A percentile compares a stretch with the other conserved stretches of the same genome.
Evolutionary conservation across 2,329 filamentous ascomycete species (phyloP).

Genomic region (Trichoderma aggressivum): DNA sequence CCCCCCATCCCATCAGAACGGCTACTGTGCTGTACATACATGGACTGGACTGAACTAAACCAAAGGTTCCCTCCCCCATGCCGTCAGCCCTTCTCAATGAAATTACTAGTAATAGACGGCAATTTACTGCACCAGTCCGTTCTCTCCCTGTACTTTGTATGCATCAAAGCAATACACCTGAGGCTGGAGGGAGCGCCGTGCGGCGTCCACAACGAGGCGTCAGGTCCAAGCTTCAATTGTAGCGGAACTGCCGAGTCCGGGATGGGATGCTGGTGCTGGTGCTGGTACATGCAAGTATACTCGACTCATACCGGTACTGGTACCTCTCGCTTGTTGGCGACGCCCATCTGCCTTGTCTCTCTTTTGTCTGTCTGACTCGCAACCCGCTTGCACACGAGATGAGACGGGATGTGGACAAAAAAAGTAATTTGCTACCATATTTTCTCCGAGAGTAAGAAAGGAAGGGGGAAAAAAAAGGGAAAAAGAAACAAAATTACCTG

Average conservation of each 20-base stretch:
- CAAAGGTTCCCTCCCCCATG: background rate
- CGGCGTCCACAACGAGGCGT: background rate
- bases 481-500: background rate
- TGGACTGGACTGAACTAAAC: background rate
- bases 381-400: background rate
- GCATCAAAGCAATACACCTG: background rate
- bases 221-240: background rate
- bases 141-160: background rate
- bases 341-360: background rate
- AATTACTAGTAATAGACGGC: background rate
- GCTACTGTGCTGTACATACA: background rate
- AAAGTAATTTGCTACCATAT: background rate
- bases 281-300: background rate
- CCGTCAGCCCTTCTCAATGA: background rate
- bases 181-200: background rate
- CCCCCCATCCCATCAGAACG: background rate
- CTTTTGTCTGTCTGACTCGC: background rate
- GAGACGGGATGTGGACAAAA: background rate
- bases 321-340: background rate
- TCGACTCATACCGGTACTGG: too few species aligned
- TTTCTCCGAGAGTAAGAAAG: too few species aligned
- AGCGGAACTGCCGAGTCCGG: constrained; percentile 11
- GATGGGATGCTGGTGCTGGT: background rate
- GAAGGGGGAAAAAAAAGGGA: background rate
- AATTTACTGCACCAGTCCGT: background rate